Evolutionary conservation across 805 yeast species (phyloP).

Genomic region (Candida adriatica): DNA sequence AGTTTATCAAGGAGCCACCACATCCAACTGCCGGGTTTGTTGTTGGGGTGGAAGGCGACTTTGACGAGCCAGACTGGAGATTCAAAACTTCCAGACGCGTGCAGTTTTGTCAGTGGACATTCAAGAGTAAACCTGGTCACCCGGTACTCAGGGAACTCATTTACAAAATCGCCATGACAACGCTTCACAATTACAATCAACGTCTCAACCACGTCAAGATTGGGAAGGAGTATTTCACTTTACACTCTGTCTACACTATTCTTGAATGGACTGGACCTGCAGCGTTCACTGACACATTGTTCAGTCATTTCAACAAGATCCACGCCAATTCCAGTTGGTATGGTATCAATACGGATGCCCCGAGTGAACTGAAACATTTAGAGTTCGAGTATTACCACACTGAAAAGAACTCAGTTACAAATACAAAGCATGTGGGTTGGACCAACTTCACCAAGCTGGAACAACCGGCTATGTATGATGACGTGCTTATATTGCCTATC

Average conservation of each 20-base stretch:
- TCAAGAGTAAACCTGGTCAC: slow-evolving; percentile 58
- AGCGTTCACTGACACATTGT: slow-evolving; percentile 41
- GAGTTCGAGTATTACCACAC: slow-evolving; percentile 9
- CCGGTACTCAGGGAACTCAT: slow-evolving; percentile 53
- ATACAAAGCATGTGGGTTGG: slow-evolving; percentile 15
- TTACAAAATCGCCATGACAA: slow-evolving; percentile 43
- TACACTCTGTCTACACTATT: slow-evolving; percentile 55
- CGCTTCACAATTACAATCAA: slow-evolving; percentile 34
- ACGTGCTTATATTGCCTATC: slow-evolving; percentile 16
- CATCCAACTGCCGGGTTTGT: slow-evolving; percentile 39
- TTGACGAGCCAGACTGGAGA: slow-evolving; percentile 47
- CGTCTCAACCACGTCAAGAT: slow-evolving; percentile 25
- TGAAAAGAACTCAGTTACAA: slow-evolving; percentile 10
- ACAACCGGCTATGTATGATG: slow-evolving; percentile 15
- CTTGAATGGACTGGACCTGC: slow-evolving; percentile 53
- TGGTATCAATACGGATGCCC: slow-evolving; percentile 27
- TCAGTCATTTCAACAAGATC: slow-evolving; percentile 37
- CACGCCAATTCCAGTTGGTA: background rate
- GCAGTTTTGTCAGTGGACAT: slow-evolving; percentile 58
- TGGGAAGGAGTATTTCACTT: slow-evolving; percentile 28
- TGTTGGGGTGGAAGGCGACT: slow-evolving; percentile 48
- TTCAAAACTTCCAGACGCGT: slow-evolving; percentile 44
- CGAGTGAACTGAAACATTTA: slow-evolving; percentile 17
- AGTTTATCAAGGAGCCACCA: slow-evolving; percentile 39
- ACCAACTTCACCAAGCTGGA: slow-evolving; percentile 13